Evolutionary conservation across 345 rosid genomes (phyloP).

Genomic region (Brassica rapa): DNA sequence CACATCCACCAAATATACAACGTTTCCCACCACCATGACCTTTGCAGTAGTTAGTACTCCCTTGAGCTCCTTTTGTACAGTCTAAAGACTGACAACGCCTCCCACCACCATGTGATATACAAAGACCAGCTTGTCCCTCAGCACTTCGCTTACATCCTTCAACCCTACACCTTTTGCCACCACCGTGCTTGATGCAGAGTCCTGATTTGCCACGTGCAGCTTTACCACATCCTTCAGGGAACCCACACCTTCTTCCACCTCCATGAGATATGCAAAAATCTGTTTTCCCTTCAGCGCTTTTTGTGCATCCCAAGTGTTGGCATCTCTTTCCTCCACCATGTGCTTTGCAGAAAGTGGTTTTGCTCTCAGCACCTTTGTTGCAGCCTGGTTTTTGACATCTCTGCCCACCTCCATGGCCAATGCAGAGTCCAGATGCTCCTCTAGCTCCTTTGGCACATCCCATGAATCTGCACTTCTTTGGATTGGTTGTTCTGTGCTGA

Average conservation of each 20-base stretch:
- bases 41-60: conserved; percentile 86
- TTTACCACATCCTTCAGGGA: conserved; percentile 68
- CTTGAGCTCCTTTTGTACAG: conserved; percentile 89
- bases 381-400: conserved; percentile 88
- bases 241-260: conserved; percentile 89
- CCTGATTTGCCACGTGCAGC: conserved; percentile 97
- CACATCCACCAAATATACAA: conserved; percentile 87
- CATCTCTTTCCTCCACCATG: conserved; percentile 98
- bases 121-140: conserved; percentile 90
- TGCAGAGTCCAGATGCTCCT: conserved; percentile 89
- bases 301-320: conserved; percentile 87
- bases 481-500: conserved; percentile 49
- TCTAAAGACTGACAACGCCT: conserved; percentile 66
- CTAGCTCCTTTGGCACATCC: conserved; percentile 92
- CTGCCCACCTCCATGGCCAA: conserved; percentile 97
- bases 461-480: conserved; percentile 69
- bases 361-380: conserved; percentile 88
- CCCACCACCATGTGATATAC: conserved; percentile 99
- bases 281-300: conserved; percentile 93
- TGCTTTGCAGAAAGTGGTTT: conserved; percentile 86
- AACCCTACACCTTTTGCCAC: conserved; percentile 86
- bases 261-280: conserved; percentile 95
- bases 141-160: conserved; percentile 90
- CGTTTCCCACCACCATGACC: conserved; percentile 98
- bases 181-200: conserved; percentile 91